phyloP scores from a whole-genome alignment of 2,329 filamentous ascomycete genomes.

The Paracoccidioides brasiliensis region DNA sequence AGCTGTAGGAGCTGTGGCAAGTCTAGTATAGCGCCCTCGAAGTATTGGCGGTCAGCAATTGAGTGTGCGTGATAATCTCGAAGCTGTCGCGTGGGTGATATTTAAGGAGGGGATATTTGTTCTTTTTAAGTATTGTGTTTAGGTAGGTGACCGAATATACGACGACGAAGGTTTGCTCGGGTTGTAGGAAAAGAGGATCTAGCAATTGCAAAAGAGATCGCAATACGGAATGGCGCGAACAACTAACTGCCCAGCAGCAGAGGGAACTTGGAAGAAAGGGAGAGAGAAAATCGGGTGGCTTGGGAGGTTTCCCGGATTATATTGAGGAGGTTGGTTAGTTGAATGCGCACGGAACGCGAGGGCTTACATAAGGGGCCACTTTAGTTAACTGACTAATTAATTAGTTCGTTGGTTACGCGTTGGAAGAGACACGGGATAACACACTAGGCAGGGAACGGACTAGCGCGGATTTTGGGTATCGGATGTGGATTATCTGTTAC shows the following conservation, averaged over 20 bases:
- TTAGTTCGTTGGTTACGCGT: conserved; percentile 5
- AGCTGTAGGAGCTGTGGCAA: background rate
- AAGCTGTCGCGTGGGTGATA: background rate
- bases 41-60: background rate
- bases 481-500: background rate
- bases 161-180: no score
- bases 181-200: no score
- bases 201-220: background rate
- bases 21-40: no score
- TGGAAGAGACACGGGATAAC: conserved; percentile 1
- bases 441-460: conserved; percentile 5
- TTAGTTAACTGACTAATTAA: no score
- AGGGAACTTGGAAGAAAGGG: background rate
- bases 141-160: no score
- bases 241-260: background rate
- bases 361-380: background rate
- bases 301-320: background rate
- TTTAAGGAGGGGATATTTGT: background rate
- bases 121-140: background rate
- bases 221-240: background rate
- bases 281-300: background rate
- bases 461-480: background rate
- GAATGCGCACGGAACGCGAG: background rate
- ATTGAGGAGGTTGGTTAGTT: background rate
- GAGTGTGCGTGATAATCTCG: background rate